Conservation (phyloP, 306 rosid genomes). For the Urtica urens region DNA sequence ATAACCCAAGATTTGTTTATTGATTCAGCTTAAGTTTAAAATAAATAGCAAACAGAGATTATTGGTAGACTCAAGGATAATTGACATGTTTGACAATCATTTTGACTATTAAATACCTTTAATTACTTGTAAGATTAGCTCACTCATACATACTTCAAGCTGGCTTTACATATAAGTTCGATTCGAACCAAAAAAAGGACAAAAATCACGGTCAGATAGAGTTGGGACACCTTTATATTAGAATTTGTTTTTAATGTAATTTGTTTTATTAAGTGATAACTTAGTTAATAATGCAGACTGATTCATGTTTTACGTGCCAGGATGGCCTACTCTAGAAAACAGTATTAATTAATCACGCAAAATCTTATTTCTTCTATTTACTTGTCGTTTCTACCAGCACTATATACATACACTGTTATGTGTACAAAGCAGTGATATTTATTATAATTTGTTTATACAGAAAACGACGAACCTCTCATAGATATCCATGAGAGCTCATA, state of each 20-base stretch:
- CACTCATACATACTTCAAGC: constrained; percentile 17
- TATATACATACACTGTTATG: constrained; percentile 5
- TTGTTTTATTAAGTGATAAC: constrained; percentile 4
- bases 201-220: constrained; percentile 30
- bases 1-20: constrained; percentile 23
- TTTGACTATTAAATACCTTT: constrained; percentile 2
- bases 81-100: constrained; percentile 12
- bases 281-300: constrained; percentile 8
- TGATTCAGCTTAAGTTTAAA: not conserved
- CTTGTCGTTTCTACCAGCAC: constrained; percentile 52
- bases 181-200: constrained; percentile 26
- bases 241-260: not conserved
- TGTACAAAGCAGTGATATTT: constrained; percentile 16
- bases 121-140: constrained; percentile 18
- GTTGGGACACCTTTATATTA: constrained; percentile 19
- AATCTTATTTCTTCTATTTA: constrained; percentile 48
- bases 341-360: constrained; percentile 28
- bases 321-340: constrained; percentile 35
- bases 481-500: constrained; percentile 3
- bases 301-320: constrained; percentile 42
- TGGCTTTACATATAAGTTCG: constrained; percentile 19
- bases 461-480: constrained; percentile 22
- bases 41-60: not conserved
- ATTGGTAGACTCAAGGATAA: constrained; percentile 20
- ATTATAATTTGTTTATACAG: constrained; percentile 1